Percentiles rank a stretch among this genome's conserved stretches.
phyloP scores from a whole-genome alignment of 257 asterid genomes.

The Apocynum venetum region DNA sequence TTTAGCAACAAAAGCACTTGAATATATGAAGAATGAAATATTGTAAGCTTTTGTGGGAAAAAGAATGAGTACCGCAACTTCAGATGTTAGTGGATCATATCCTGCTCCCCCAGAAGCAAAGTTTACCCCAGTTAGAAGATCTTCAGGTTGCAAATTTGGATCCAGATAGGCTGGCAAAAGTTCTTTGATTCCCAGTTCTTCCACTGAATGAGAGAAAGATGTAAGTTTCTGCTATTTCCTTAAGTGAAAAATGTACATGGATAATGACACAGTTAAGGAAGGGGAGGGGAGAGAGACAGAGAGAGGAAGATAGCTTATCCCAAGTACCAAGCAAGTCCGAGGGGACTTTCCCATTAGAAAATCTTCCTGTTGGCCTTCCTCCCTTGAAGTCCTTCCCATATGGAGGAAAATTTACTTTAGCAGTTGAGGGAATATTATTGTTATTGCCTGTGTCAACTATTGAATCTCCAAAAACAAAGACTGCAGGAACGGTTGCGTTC shows the following conservation, averaged over 20 bases:
- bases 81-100: constrained; percentile 54
- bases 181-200: constrained; percentile 49
- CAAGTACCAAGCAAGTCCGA: constrained; percentile 50
- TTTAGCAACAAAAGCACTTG: not conserved
- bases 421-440: constrained; percentile 36
- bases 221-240: not conserved
- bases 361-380: constrained; percentile 61
- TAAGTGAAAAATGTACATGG: not conserved
- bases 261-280: too few relatives aligned
- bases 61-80: constrained; percentile 25
- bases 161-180: constrained; percentile 64
- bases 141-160: constrained; percentile 44
- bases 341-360: constrained; percentile 59
- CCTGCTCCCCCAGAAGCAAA: constrained; percentile 89
- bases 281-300: not conserved
- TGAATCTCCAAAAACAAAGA: constrained; percentile 61
- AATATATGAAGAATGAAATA: not conserved
- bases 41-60: not conserved
- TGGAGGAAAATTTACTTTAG: constrained; percentile 50
- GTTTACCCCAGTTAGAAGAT: constrained; percentile 66
- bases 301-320: not conserved
- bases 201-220: constrained; percentile 32
- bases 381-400: constrained; percentile 62
- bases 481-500: constrained; percentile 37
- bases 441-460: constrained; percentile 60